Evolutionary conservation across 768 basidiomycete species (phyloP).

Genomic region (Boletus reticuloceps): DNA sequence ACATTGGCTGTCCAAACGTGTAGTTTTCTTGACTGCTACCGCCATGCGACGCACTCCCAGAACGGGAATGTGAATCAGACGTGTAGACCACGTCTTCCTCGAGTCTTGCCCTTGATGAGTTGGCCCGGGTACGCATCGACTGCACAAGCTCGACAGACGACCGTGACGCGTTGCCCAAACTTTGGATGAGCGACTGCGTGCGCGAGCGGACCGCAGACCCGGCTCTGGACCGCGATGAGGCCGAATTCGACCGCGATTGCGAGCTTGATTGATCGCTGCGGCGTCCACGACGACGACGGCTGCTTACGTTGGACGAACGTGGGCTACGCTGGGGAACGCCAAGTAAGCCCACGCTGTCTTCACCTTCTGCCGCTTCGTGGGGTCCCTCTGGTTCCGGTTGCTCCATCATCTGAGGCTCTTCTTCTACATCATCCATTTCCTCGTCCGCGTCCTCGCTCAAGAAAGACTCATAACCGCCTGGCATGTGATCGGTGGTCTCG

Average conservation of each 20-base stretch:
- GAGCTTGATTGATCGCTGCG: conserved; percentile 39
- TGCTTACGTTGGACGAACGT: conserved; percentile 41
- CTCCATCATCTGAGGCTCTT: conserved; percentile 38
- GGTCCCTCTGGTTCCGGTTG: conserved; percentile 50
- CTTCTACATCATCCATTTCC: conserved; percentile 31
- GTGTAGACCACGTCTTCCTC: conserved; percentile 47
- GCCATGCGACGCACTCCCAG: conserved; percentile 46
- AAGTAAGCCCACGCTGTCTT: conserved; percentile 60
- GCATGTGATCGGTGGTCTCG: conserved; percentile 26
- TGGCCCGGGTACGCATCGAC: conserved; percentile 49
- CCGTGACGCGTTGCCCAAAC: conserved; percentile 57
- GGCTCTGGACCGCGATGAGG: conserved; percentile 40
- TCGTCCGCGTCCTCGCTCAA: conserved; percentile 33
- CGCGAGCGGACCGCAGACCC: conserved; percentile 59
- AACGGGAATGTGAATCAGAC: conserved; percentile 35
- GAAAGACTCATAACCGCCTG: conserved; percentile 30
- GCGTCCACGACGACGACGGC: conserved; percentile 31
- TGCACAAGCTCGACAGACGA: conserved; percentile 59
- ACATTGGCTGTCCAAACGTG: conserved; percentile 67
- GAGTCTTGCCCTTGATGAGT: conserved; percentile 69
- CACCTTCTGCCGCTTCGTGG: conserved; percentile 60
- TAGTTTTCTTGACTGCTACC: conserved; percentile 60
- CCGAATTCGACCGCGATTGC: conserved; percentile 26
- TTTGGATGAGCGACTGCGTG: conserved; percentile 66
- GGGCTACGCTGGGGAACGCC: conserved; percentile 47